A percentile compares a stretch with the other conserved stretches of the same genome.
These are phyloP conservation scores for Artemisia tridentata DNA, from an alignment of 129 eudicot genomes.

Conservation along the genomic window DNA sequence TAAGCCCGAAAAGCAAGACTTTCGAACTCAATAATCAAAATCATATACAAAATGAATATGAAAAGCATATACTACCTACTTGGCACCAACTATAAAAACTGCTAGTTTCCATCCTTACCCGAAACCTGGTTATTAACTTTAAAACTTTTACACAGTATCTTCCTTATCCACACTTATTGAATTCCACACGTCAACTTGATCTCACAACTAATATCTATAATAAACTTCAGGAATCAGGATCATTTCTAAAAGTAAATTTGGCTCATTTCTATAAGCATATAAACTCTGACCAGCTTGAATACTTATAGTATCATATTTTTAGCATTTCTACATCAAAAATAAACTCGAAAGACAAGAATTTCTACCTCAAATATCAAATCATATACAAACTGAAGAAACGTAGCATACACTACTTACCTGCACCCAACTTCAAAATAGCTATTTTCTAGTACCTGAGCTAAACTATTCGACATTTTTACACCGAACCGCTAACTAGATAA, in stretches of 20 bases:
- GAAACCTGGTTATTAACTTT: background rate
- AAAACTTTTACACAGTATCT: background rate
- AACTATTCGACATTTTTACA: too few relatives aligned
- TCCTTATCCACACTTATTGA: background rate
- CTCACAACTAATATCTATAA: background rate
- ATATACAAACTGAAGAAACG: background rate
- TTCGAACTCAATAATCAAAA: background rate
- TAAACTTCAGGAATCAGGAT: background rate
- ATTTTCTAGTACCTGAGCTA: too few relatives aligned
- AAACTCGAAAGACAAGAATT: background rate
- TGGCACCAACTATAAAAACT: background rate
- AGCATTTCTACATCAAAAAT: background rate
- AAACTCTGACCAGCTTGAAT: background rate
- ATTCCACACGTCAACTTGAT: background rate
- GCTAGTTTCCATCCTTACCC: background rate
- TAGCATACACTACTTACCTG: background rate
- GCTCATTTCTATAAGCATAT: background rate
- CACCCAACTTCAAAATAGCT: too few relatives aligned
- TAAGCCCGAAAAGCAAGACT: background rate
- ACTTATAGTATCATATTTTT: background rate
- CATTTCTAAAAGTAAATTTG: constrained; percentile 7
- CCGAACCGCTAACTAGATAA: too few relatives aligned
- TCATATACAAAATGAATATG: background rate
- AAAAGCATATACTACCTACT: constrained; percentile 9
- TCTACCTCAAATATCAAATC: background rate